Evolutionary conservation across 1,284 basidiomycete species (phyloP), one percentile per base, ranked within the genome.

Genomic region (Leucoagaricus sp.): DNA sequence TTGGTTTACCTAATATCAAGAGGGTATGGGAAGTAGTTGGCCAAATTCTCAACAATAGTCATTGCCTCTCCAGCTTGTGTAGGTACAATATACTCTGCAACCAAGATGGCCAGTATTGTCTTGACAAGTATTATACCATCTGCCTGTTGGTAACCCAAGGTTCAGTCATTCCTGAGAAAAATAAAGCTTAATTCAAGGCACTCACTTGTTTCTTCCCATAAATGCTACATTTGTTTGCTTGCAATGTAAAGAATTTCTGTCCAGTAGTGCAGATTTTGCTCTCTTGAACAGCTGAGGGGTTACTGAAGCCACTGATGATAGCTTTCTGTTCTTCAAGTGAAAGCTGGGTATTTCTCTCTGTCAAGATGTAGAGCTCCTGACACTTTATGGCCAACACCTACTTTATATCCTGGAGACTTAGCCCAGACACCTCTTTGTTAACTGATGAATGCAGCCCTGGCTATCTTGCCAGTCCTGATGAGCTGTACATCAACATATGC

Each of bases 401-500:
- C 94, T 29, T 70, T 81, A 74, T 89, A 95, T n/a, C 86, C 90
- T 9, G 81, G 12, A 13, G 86, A 85, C 5, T 81, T 66, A 19
- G 94, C 95, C 96, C 96, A 98, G 25, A 96, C 81, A 59, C 96
- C 94, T 49, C 94, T 65, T 85, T 76, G 62, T 40, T 82, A 82
- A 40, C 94, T 95, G 53, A 98, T 62, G 73, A 98, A 97, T 41
- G 94, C 94, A 41, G 93, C 94, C 66, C 84, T 81, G 40, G 76
- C 57, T 69, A 97, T 78, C 74, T 86, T 92, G 65, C 86, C 87
- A 57, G 80, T 89, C 28, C 85, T 91, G 62, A 96, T 72, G 60
- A 98, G 86, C 71, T 95, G 89, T 67, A 77, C 75, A 75, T 98
- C 93, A 71, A 97, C 92, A 78, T 96, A 96, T 58, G 76, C 93